These are phyloP conservation scores for Alternaria alternata DNA, from an alignment of 2,329 filamentous ascomycete genomes.

Conservation along the genomic window DNA sequence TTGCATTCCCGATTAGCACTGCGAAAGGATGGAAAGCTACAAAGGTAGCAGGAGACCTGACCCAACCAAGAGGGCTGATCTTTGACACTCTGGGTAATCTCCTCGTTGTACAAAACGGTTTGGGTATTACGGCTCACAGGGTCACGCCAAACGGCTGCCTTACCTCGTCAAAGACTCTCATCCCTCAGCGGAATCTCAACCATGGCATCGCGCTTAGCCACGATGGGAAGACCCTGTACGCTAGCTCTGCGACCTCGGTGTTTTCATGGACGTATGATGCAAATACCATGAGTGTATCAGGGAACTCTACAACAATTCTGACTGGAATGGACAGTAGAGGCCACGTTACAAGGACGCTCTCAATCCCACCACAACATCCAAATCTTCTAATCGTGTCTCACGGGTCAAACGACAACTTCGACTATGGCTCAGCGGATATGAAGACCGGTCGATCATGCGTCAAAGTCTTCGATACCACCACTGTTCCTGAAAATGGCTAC, in stretches of 20 bases:
- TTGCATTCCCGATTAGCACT: constrained; percentile 28
- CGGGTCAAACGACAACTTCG: constrained; percentile 70
- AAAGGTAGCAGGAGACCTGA: constrained; percentile 52
- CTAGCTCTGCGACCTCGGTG: constrained; percentile 38
- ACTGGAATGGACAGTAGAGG: constrained; percentile 39
- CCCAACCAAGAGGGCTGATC: constrained; percentile 49
- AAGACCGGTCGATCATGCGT: constrained; percentile 68
- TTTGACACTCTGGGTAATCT: constrained; percentile 53
- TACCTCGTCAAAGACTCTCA: constrained; percentile 26
- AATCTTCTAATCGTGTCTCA: constrained; percentile 68
- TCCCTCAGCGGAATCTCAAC: constrained; percentile 38
- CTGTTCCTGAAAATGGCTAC: constrained; percentile 33
- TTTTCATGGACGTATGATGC: constrained; percentile 40
- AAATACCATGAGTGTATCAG: constrained; percentile 42
- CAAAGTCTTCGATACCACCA: constrained; percentile 63
- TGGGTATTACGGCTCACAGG: constrained; percentile 51
- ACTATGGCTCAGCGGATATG: constrained; percentile 60
- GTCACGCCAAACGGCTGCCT: constrained; percentile 48
- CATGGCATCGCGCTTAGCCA: constrained; percentile 39
- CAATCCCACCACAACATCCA: constrained; percentile 43
- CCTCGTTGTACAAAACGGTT: constrained; percentile 51
- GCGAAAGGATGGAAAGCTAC: constrained; percentile 42
- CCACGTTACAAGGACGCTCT: constrained; percentile 38
- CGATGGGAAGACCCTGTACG: constrained; percentile 43
- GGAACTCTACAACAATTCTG: constrained; percentile 25